Base-by-base conservation (phyloP, 2,329 filamentous ascomycete species). In the Xylariomycetidae sp. region DNA sequence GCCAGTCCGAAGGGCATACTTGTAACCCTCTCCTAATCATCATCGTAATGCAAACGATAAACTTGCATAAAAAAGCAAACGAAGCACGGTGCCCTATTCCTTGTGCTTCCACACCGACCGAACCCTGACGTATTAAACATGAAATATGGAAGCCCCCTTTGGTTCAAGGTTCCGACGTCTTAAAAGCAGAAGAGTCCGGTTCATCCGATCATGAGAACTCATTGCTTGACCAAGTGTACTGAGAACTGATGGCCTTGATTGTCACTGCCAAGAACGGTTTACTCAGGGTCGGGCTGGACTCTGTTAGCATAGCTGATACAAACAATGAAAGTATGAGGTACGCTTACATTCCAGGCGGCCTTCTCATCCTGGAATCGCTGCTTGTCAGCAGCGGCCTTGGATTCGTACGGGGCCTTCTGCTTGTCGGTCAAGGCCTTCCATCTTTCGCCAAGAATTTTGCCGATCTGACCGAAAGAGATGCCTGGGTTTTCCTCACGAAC, bases 361-460 rank as follows among this genome's bases (percentile, higher is more conserved):
- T 98, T 98, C 79, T 97, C 88, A 52, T 95, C 87, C 66, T 97
- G 90, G 63, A 97, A 98, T 44, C 92, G 84, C 83, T 97, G 95
- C 87, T 97, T 98, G 71, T 98, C 92, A 46, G 83, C 74, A 33
- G 85, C 87, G 59, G 92, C 92, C 83, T 97, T 97, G 62, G 87
- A 85, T 70, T 97, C 90, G 58, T 97, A 98, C 9, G 92, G 92
- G 45, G 75, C 70, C 56, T 90, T 88, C 67, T 97, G 87, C 76
- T 92, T 88, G 52, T 95, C 88, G 66, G 78, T 86, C 48, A 98
- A 76, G 40, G 82, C 85, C 88, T 98, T 98, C 92, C 92, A 98
- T 72, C 85, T 85, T 79, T 96, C 89, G 68, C 92, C 92, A 41
- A 98, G 88, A 57, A 92, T 77, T 80, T 97, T 97, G 71, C 92